These are phyloP conservation scores for Pelargonium australe DNA, from an alignment of 441 rosid species.

Conservation along the genomic window DNA sequence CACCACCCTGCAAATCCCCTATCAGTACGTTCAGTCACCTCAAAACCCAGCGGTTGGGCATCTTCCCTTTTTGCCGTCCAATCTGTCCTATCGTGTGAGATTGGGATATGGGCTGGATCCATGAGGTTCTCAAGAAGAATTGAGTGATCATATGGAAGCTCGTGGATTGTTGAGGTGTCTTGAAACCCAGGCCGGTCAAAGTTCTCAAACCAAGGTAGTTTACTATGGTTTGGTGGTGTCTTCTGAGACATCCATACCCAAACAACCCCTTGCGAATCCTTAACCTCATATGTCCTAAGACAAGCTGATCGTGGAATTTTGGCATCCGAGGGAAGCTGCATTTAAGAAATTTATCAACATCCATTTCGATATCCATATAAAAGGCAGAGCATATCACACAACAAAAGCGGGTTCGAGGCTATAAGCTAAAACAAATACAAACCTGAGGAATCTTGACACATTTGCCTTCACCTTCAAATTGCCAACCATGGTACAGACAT, in stretches of 20 bases:
- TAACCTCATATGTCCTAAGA: constrained; percentile 56
- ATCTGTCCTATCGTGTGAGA: constrained; percentile 87
- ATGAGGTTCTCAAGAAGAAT: constrained; percentile 89
- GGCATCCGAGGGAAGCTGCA: constrained; percentile 68
- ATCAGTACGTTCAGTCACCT: constrained; percentile 64
- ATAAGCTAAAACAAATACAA: not conserved
- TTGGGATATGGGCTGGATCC: constrained; percentile 95
- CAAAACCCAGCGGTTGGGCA: constrained; percentile 64
- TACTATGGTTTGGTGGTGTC: constrained; percentile 49
- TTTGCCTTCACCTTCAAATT: constrained; percentile 78
- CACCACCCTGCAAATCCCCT: constrained; percentile 87
- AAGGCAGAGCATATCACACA: not conserved
- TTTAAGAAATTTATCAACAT: constrained; percentile 4
- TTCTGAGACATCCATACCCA: constrained; percentile 92
- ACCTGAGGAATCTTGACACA: constrained; percentile 97
- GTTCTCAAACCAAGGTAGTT: constrained; percentile 86
- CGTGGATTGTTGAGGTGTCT: constrained; percentile 64
- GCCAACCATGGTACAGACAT: constrained; percentile 98
- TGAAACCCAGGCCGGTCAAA: constrained; percentile 66
- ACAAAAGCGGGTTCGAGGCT: not conserved
- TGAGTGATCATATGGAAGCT: constrained; percentile 90
- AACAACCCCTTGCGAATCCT: constrained; percentile 79
- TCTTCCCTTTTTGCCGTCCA: constrained; percentile 78
- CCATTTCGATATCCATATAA: not conserved
- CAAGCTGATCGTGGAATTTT: constrained; percentile 77